Conservation (phyloP, 2,329 filamentous ascomycete species). For the Cytospora chrysosperma region DNA sequence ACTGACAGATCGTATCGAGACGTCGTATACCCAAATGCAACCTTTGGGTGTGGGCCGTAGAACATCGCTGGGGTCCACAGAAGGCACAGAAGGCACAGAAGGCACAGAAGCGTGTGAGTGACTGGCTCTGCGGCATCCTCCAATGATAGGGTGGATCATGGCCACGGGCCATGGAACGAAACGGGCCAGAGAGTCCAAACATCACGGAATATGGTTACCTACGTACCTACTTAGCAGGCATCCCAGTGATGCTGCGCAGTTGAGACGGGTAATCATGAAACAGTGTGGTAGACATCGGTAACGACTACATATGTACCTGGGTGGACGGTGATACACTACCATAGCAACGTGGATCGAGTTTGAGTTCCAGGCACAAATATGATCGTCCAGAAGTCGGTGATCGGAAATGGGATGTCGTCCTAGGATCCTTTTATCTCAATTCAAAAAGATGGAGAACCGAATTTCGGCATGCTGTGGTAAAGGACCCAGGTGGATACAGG, state of each 20-base stretch:
- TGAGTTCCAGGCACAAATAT: background rate
- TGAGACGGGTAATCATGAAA: background rate
- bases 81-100: background rate
- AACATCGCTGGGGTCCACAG: background rate
- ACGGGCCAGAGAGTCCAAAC: background rate
- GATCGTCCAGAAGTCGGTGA: background rate
- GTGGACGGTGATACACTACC: too few relatives aligned
- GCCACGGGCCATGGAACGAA: background rate
- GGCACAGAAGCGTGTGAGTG: background rate
- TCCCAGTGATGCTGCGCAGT: background rate
- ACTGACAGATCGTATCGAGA: background rate
- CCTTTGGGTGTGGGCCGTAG: background rate
- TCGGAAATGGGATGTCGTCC: background rate
- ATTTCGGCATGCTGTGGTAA: slow-evolving; percentile 23
- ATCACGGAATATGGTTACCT: background rate
- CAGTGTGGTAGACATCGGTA: background rate
- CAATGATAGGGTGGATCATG: background rate
- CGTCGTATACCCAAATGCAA: background rate
- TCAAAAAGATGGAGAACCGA: slow-evolving; percentile 11
- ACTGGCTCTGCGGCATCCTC: slow-evolving; percentile 11
- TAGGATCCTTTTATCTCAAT: slow-evolving; percentile 9
- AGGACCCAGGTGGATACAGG: slow-evolving; percentile 20
- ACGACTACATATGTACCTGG: background rate
- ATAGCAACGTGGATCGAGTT: background rate
- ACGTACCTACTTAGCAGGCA: too few relatives aligned